Base-by-base conservation (phyloP, 73 alveolate species). In the Uronychia binucleata region DNA sequence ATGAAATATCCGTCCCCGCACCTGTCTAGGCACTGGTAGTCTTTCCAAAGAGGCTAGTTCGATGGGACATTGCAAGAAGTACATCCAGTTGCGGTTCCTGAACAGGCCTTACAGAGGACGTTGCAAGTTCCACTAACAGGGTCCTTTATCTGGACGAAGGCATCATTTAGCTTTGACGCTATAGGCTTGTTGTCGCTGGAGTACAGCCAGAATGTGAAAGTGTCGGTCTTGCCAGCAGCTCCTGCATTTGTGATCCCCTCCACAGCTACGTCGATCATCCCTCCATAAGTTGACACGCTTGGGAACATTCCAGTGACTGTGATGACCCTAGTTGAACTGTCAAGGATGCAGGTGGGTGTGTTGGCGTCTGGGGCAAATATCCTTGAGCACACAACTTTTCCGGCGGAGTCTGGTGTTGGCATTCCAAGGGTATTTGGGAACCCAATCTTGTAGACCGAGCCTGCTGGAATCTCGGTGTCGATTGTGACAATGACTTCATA, bases 1-100 rank as follows among this genome's bases (percentile, higher is more conserved):
- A 90, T 75, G 91, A 85, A 85, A 57, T 77, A 85, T 26, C 86
- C 86, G 29, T n/a, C 58, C 31, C 86, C 85, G 58, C 91, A 85
- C 26, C 30, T 25, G 30, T 85, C 91, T 5, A 85, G 86, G 78
- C 91, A 85, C 26, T 81, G 80, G 75, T 85, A 77, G 78, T 85
- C 81, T 85, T 81, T 85, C 26, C 33, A 77, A 30, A 85, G 31
- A 1, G 91, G 91, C n/a, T 85, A 77, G 28, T 76, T 77, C 25
- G 91, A 85, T 8, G 91, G 91, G 11, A 1, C 29, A 59, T 76
- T 76, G 91, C 91, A 85, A 30, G 91, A 1, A 0, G 86, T 85
- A 31, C 91, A 85, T 26, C 85, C 57, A 1, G 91, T 26, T 13
- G 85, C 30, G 26, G 91, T 85, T 8, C 86, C 91, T 8, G 91